Evolutionary conservation across 116 monocot genomes (phyloP), one percentile per base, ranked within the genome.

Genomic region (Posidonia oceanica): DNA sequence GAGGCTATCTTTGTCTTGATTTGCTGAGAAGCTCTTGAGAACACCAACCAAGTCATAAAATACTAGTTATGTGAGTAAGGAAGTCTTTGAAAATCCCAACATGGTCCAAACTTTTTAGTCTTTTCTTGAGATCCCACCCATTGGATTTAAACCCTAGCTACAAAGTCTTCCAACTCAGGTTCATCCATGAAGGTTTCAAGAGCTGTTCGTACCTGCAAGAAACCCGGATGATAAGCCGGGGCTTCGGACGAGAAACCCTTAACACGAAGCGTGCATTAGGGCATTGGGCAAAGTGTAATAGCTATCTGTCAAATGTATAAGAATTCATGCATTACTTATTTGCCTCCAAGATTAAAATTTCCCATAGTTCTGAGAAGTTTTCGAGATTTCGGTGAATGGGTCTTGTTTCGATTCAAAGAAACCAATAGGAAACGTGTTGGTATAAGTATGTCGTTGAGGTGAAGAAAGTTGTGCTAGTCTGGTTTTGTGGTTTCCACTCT

Each of bases 191-290:
- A 52, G 29, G 63, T 54, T 54, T 62, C 52, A 69, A 64, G 55
- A 14, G 37, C 17, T 41, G 61, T 59, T 70, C 12, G 13, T 71
- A 39, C 14, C 40, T 64, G 64, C 51, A 22, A 8, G 29, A 59
- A 52, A 44, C 44, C 73, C 72, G 73, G 58, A 78, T 73, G 73
- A 68, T 73, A 36, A 63, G 78, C 73, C 73, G 73, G 54, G 61
- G 10, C 42, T 73, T 23, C 73, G 73, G 78, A 73, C 52, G 69
- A 14, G 52, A 68, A 68, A 61, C 59, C 66, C 68, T 72, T 52
- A 13, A 72, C 17, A 58, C 69, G 75, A 75, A 62, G 75, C 75
- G 69, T 18, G 39, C 13, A 52, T 12, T 63, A 21, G 39, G 53
- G 68, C 64, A 69, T 64, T 36, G 76, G 69, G 54, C 21, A 3